Base-by-base conservation (phyloP, 805 yeast genomes). In the Candida quercuum region DNA sequence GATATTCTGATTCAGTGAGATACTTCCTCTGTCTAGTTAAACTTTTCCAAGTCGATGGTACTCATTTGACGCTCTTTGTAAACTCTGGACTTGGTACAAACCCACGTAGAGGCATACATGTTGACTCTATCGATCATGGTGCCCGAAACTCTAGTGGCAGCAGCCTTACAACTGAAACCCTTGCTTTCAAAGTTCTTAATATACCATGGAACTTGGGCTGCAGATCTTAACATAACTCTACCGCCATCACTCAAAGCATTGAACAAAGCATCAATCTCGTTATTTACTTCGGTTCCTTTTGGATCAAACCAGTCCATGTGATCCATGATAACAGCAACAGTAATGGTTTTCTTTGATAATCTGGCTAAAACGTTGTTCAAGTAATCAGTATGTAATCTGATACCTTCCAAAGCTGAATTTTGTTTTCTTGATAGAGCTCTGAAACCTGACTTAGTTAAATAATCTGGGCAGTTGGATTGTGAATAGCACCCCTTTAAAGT, bases 301-400 rank as follows among this genome's bases (percentile, higher is more conserved):
- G 85, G 80, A 48, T 80, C 79, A 54, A 85, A 85, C 95, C 95
- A 85, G 61, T 86, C 95, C 93, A 86, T 83, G 59, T 85, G 95
- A 59, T 85, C 95, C 95, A 85, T 85, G 37, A 85, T 81, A 29
- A 85, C 74, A 23, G 91, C 91, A 48, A 81, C 78, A 5, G 89
- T 78, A 31, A 85, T 69, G 10, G 87, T 74, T 39, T 74, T 71
- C 34, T 71, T 65, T 19, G 78, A 66, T 37, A 85, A 64, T 45
- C 93, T 71, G 29, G 74, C 78, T 44, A 82, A 75, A 3, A 86
- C 93, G 51, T 84, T 88, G 52, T 76, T 80, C 51, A 85, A 67
- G 40, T 79, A 78, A 57, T 86, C 94, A 2, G 94, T 85, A 61
- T 85, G 94, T 32, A 85, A 61, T 54, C 93, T 73, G 46, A 85